Base-by-base conservation (phyloP, 2,329 filamentous ascomycete species). In the Diaporthe velutina region DNA sequence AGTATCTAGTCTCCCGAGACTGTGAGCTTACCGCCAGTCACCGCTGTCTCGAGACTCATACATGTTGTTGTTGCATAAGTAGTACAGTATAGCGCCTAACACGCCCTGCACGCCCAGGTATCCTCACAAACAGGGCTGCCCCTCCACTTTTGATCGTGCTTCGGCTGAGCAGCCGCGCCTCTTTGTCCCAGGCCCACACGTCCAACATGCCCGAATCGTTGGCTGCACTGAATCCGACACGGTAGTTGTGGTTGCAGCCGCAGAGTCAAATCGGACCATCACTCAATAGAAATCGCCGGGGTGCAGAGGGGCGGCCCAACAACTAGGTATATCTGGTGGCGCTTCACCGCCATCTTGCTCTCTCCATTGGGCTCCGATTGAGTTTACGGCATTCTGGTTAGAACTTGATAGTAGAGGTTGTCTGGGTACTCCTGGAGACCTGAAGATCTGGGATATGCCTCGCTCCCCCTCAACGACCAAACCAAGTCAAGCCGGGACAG, bases 341-440 rank as follows among this genome's bases (percentile, higher is more conserved):
- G 64, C 64, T 54, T 68, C 64, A 68, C 64, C 64, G 64, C 64
- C 64, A 68, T 68, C 15, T 68, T 54, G 48, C 64, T 30, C 45
- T 52, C 19, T 54, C 15, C 15, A n/a, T 54, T 54, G 48, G 64
- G 64, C 48, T 40, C 48, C 64, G 64, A 40, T 68, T 68, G 48
- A 68, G 64, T 68, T 68, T 9, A 40, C 54, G 17, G 9, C 48
- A 68, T 13, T 28, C 22, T 33, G 12, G 15, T 48, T 25, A 54
- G 45, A 54, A 25, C 35, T 54, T 48, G 42, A 35, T 10, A 10
- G 30, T 19, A 52, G 52, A 54, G 15, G 25, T 13, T 7, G 30
- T 40, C 64, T 50, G n/a, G 48, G 45, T 66, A 50, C 30, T 66
- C n/a, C 48, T 5, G 48, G 48, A 13, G 38, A 68, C 30, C 5